Conservation (phyloP, 139 green algal genomes). For the Micractinium sp. region DNA sequence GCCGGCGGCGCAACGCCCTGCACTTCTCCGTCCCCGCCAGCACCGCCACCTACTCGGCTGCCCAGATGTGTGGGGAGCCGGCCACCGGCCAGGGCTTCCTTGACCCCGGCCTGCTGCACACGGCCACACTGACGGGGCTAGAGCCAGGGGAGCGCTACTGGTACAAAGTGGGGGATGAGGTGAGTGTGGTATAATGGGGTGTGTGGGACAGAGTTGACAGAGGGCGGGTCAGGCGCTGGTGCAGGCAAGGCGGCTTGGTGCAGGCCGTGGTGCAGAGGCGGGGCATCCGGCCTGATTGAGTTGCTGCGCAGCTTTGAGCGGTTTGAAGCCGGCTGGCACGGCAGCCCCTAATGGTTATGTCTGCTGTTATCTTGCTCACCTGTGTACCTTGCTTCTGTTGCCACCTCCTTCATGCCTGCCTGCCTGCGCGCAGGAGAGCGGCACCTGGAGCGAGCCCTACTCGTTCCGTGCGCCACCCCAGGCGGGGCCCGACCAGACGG, state of each 20-base stretch:
- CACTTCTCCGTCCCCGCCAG: constrained; percentile 21
- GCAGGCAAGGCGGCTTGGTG: no score
- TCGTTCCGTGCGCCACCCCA: constrained; percentile 56
- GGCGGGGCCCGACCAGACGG: constrained; percentile 34
- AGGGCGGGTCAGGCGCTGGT: no score
- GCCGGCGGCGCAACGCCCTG: not conserved
- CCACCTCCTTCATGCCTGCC: not conserved
- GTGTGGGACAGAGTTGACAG: not conserved
- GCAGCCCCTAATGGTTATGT: no score
- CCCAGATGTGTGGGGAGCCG: constrained; percentile 62
- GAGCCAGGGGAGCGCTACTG: constrained; percentile 59
- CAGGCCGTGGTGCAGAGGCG: no score
- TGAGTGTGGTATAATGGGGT: not conserved
- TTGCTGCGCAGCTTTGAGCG: no score
- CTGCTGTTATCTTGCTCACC: no score
- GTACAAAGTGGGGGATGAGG: constrained; percentile 71
- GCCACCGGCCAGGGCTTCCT: constrained; percentile 61
- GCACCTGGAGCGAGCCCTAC: constrained; percentile 56
- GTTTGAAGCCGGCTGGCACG: no score
- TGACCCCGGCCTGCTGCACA: constrained; percentile 66
- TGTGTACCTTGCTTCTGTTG: no score
- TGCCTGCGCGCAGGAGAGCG: constrained; percentile 25
- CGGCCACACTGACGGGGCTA: constrained; percentile 61
- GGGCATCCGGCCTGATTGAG: no score
- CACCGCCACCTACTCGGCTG: constrained; percentile 8